phyloP scores from a whole-genome alignment of 192 early-diverging fungal species.

The Kappamyces sp. region DNA sequence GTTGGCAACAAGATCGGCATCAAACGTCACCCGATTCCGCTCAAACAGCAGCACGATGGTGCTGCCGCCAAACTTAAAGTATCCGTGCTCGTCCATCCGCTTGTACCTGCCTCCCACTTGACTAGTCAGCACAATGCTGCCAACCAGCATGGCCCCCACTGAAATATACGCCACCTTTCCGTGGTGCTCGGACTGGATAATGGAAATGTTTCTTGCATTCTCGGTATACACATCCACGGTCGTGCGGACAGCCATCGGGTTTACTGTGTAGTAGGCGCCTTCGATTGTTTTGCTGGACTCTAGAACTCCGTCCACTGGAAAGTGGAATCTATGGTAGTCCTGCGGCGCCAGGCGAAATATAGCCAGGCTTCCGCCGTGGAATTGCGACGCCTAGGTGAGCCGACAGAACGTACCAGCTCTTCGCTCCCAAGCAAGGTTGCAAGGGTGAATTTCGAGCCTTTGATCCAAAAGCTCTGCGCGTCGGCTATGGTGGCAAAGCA shows the following conservation, averaged over 20 bases:
- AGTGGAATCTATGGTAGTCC: slow-evolving; percentile 77
- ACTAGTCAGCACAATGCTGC: slow-evolving; percentile 61
- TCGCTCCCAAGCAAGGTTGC: slow-evolving; percentile 50
- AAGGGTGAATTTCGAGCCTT: slow-evolving; percentile 66
- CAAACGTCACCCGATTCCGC: slow-evolving; percentile 54
- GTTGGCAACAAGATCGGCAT: slow-evolving; percentile 63
- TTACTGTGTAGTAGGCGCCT: slow-evolving; percentile 76
- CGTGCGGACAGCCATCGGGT: slow-evolving; percentile 73
- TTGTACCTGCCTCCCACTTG: slow-evolving; percentile 33
- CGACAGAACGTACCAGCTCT: slow-evolving; percentile 3
- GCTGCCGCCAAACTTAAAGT: slow-evolving; percentile 80
- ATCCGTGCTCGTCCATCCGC: slow-evolving; percentile 71
- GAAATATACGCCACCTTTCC: slow-evolving; percentile 64
- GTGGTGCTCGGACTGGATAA: slow-evolving; percentile 57
- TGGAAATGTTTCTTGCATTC: slow-evolving; percentile 63
- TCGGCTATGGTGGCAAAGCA: slow-evolving; percentile 59
- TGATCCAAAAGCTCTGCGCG: slow-evolving; percentile 74
- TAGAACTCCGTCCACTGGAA: slow-evolving; percentile 60
- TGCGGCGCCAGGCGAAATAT: slow-evolving; percentile 79
- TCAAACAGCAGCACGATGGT: slow-evolving; percentile 67
- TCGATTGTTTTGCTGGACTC: slow-evolving; percentile 44
- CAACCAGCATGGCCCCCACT: slow-evolving; percentile 85
- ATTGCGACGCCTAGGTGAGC: slow-evolving; percentile 27
- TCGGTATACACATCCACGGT: slow-evolving; percentile 72
- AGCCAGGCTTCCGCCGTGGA: slow-evolving; percentile 57